phyloP scores from a whole-genome alignment of 192 early-diverging fungal genomes.

The Umbelopsis sp. region DNA sequence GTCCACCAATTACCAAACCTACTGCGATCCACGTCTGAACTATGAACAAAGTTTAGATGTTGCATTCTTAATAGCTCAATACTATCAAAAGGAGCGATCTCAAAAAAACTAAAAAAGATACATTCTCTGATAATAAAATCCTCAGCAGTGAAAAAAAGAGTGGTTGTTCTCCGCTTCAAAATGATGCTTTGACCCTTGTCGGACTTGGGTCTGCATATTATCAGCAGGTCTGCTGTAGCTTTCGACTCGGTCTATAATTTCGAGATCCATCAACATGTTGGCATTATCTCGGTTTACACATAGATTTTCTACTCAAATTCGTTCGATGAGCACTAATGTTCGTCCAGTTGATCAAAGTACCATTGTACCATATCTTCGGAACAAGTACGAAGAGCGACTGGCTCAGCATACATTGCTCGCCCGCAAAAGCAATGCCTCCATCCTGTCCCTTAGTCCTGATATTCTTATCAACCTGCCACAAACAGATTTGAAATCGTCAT shows the following conservation, averaged over 20 bases:
- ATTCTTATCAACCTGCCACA: background rate
- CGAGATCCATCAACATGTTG: background rate
- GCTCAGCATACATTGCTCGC: slow-evolving; percentile 10
- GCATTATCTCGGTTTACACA: background rate
- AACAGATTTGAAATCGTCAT: background rate
- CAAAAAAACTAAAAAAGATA: background rate
- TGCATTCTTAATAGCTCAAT: slow-evolving; percentile 93
- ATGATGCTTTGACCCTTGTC: background rate
- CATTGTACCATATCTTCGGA: background rate
- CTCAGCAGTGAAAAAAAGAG: background rate
- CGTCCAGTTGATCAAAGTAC: background rate
- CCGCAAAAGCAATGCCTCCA: background rate
- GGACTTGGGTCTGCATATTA: background rate
- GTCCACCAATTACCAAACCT: slow-evolving; percentile 89
- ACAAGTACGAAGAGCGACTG: slow-evolving; percentile 5
- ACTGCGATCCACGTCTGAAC: slow-evolving; percentile 96
- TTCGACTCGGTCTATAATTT: too few species aligned
- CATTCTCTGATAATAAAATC: background rate
- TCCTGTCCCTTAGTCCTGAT: background rate
- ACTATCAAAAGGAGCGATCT: slow-evolving; percentile 66
- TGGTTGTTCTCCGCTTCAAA: background rate
- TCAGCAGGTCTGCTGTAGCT: too few species aligned
- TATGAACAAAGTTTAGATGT: slow-evolving; percentile 97
- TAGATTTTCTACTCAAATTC: background rate
- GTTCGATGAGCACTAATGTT: background rate